Evolutionary conservation across 768 basidiomycete species (phyloP), one percentile per base, ranked within the genome.

Genomic region (Collybia sp.): DNA sequence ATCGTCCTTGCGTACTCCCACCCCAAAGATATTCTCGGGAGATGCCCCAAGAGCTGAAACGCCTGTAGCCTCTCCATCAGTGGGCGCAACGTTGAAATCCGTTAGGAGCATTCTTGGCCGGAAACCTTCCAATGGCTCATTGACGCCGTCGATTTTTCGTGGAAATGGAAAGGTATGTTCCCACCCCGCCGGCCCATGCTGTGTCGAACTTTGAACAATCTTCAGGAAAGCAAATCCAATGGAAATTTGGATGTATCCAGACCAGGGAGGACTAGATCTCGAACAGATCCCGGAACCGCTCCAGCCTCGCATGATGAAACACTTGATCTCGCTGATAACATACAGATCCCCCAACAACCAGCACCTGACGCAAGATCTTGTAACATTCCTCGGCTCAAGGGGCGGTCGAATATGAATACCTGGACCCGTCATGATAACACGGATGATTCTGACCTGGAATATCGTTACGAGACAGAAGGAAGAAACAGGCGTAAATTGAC

Each of bases 371-470:
- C 40, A 20, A 16, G 19, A 45, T 25, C 30, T 12, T 71, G 68
- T 1, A 62, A 45, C 16, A 71, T 71, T 40, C 73, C 70, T 12
- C 66, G 68, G 2, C 62, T 58, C 48, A 12, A 58, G 49, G 30
- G 52, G 58, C 20, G 49, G 59, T 13, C 41, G 55, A 33, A 43
- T 56, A 13, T 54, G 51, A 18, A 50, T 57, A 10, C 52, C 53
- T 10, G 46, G 50, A 13, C 25, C 25, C 25, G 25, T 25, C 8
- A 25, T 25, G 25, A 25, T 25, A 60, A 50, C 5, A 48, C 63
- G 1, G 68, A 72, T 39, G 73, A 75, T 20, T 77, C 76, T 10
- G 73, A 77, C 43, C 43, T 72, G 3, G 74, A 76, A 46, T 56
- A 53, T 25, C 67, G 60, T 12, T 70, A 68, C 51, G 72, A 76